Percentiles rank a stretch among this genome's conserved stretches.
phyloP scores from a whole-genome alignment of 2,329 filamentous ascomycete species.

The Paecilomyces niveus region DNA sequence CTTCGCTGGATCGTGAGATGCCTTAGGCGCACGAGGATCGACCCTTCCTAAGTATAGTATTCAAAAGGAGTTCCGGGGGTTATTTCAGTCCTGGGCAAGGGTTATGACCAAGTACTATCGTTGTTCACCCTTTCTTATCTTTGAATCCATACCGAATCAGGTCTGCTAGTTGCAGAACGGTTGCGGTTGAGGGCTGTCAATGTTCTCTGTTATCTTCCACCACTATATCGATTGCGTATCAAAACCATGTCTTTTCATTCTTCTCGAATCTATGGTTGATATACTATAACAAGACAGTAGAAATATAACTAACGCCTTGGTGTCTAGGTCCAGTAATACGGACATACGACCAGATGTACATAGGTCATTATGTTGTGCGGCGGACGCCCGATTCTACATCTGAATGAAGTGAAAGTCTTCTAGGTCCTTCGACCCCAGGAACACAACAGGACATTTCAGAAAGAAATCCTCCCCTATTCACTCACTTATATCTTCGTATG shows the following conservation, averaged over 20 bases:
- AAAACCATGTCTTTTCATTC: not conserved
- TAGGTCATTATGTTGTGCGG: not conserved
- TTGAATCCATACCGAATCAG: not conserved
- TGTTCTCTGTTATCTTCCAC: not conserved
- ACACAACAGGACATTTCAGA: not conserved
- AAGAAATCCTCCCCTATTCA: not conserved
- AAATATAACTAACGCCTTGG: not conserved
- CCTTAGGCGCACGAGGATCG: no score
- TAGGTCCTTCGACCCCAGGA: not conserved
- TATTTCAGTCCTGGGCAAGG: no score
- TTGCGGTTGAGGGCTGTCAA: not conserved
- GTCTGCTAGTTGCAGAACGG: not conserved
- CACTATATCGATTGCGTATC: not conserved
- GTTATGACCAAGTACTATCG: no score
- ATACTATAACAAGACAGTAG: not conserved
- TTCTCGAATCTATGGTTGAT: not conserved
- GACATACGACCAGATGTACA: not conserved
- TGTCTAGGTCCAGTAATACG: not conserved
- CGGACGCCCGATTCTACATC: not conserved
- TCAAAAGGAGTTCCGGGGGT: no score
- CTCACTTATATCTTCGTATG: not conserved
- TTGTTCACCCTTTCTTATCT: not conserved
- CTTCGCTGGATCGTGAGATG: no score
- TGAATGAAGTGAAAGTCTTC: not conserved
- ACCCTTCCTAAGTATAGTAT: no score